A percentile compares a stretch with the other conserved stretches of the same genome.
Evolutionary conservation across 768 basidiomycete species (phyloP).

Genomic region (Amylocystis lapponica): DNA sequence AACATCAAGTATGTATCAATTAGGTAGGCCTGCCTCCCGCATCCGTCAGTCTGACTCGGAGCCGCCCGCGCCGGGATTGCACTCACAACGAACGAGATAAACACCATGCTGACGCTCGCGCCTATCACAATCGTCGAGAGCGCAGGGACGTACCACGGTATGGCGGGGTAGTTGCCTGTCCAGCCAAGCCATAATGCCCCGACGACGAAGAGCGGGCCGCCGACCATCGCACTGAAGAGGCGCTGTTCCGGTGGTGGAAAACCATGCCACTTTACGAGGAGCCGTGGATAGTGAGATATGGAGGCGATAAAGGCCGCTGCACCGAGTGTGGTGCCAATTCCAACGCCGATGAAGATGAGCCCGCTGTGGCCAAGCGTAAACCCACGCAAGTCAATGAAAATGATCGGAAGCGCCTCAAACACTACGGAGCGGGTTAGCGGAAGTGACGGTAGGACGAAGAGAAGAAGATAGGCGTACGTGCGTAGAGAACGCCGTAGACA

Average conservation of each 20-base stretch:
- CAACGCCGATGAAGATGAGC: slow-evolving; percentile 36
- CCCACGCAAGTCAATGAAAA: slow-evolving; percentile 29
- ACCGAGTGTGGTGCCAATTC: slow-evolving; percentile 29
- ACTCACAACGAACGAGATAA: slow-evolving; percentile 56
- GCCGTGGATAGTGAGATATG: slow-evolving; percentile 25
- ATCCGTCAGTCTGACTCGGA: background rate
- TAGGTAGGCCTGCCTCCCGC: slow-evolving; percentile 54
- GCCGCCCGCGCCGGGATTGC: background rate
- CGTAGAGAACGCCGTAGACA: slow-evolving; percentile 56
- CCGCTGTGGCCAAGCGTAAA: slow-evolving; percentile 32
- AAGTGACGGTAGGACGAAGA: no score
- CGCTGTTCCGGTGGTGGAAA: slow-evolving; percentile 37
- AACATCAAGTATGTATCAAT: slow-evolving; percentile 56
- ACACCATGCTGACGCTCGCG: slow-evolving; percentile 43
- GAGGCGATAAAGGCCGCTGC: slow-evolving; percentile 21
- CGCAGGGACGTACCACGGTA: slow-evolving; percentile 57
- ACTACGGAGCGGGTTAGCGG: no score
- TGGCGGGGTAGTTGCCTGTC: slow-evolving; percentile 44
- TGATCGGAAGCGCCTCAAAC: slow-evolving; percentile 34
- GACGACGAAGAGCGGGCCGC: slow-evolving; percentile 25
- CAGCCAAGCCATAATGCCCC: slow-evolving; percentile 42
- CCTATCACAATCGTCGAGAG: slow-evolving; percentile 48
- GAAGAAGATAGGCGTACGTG: slow-evolving; percentile 37
- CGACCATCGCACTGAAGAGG: slow-evolving; percentile 33
- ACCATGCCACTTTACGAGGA: slow-evolving; percentile 33